phyloP scores from a whole-genome alignment of 306 rosid species.

The Purshia tridentata region DNA sequence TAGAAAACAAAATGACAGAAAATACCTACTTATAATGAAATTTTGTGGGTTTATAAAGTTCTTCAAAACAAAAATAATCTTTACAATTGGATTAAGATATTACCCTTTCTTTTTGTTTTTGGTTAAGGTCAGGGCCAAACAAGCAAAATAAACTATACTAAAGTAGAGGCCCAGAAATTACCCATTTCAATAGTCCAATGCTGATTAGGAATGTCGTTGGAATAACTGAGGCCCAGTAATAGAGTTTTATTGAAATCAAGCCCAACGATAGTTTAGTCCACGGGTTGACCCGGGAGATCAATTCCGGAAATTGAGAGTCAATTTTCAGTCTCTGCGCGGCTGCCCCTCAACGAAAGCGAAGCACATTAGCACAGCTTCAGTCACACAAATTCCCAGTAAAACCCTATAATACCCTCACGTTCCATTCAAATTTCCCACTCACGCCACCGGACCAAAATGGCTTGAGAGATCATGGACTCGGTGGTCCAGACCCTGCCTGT shows the following conservation, averaged over 20 bases:
- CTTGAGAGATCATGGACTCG: conserved; percentile 36
- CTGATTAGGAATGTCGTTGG: too few relatives aligned
- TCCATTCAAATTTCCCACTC: conserved; percentile 14
- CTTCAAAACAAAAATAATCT: too few relatives aligned
- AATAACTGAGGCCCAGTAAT: background rate
- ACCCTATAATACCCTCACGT: conserved; percentile 20
- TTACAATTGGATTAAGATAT: too few relatives aligned
- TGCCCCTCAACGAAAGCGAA: conserved; percentile 9
- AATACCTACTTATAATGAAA: background rate
- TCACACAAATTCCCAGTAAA: background rate
- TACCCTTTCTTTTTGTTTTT: too few relatives aligned
- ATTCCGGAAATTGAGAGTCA: conserved; percentile 8
- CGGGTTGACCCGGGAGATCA: background rate
- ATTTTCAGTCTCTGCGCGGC: background rate
- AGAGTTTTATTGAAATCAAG: background rate
- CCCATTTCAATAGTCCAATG: too few relatives aligned
- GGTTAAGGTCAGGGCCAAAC: too few relatives aligned
- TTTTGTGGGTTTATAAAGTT: too few relatives aligned
- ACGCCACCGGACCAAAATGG: conserved; percentile 20
- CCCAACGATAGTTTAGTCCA: background rate
- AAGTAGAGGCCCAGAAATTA: too few relatives aligned
- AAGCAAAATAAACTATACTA: too few relatives aligned
- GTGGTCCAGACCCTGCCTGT: conserved; percentile 47
- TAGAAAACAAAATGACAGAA: background rate
- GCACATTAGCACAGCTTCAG: background rate